These are phyloP conservation scores for Fragaria nilgerrensis DNA, from an alignment of 306 rosid genomes.

Conservation along the genomic window DNA sequence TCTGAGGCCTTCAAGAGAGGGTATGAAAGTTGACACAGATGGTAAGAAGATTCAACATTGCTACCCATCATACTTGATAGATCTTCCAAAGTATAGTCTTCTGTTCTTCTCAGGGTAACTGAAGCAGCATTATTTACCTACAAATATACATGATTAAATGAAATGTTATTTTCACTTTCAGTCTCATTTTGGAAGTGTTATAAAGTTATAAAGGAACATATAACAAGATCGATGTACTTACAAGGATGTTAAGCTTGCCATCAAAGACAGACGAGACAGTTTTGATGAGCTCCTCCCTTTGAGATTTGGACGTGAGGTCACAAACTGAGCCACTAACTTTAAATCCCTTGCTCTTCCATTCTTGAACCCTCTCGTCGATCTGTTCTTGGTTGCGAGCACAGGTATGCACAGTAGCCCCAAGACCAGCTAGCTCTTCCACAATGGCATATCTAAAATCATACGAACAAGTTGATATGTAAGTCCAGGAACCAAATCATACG, in stretches of 20 bases:
- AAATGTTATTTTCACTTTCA: neutral
- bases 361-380: slow-evolving; percentile 26
- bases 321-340: slow-evolving; percentile 43
- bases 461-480: neutral
- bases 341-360: slow-evolving; percentile 42
- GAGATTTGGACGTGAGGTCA: slow-evolving; percentile 27
- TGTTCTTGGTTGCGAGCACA: slow-evolving; percentile 42
- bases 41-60: slow-evolving; percentile 38
- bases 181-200: neutral
- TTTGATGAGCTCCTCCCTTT: slow-evolving; percentile 36
- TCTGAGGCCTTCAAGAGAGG: slow-evolving; percentile 50
- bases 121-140: slow-evolving; percentile 38
- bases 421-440: slow-evolving; percentile 50
- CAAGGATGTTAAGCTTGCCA: slow-evolving; percentile 50
- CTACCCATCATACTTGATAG: slow-evolving; percentile 25
- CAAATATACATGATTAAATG: neutral
- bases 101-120: slow-evolving; percentile 6
- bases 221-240: slow-evolving; percentile 10
- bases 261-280: slow-evolving; percentile 35
- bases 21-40: slow-evolving; percentile 39
- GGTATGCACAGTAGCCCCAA: slow-evolving; percentile 43
- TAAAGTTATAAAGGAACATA: no score
- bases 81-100: slow-evolving; percentile 24
- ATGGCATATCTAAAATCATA: slow-evolving; percentile 31
- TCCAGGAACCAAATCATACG: neutral